phyloP scores from a whole-genome alignment of 2,329 filamentous ascomycete species.

The Myotisia sp. region DNA sequence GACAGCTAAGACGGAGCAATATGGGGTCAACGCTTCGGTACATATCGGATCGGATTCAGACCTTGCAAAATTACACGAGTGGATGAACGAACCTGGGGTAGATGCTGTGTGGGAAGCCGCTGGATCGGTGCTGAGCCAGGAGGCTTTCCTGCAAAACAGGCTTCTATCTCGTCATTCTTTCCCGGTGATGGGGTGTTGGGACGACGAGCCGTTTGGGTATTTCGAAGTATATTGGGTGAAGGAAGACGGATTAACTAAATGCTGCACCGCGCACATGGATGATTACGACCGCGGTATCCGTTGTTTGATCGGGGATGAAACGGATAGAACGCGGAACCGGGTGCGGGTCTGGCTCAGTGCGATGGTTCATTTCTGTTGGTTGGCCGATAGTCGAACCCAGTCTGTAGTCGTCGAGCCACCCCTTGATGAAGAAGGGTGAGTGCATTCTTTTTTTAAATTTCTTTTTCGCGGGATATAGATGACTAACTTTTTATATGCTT shows the following conservation, averaged over 20 bases:
- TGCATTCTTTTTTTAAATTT: slow-evolving; percentile 10
- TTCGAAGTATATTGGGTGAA: slow-evolving; percentile 99
- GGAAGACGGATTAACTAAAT: slow-evolving; percentile 63
- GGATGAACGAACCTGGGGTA: slow-evolving; percentile 80
- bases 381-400: slow-evolving; percentile 66
- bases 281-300: slow-evolving; percentile 86
- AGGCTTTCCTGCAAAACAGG: slow-evolving; percentile 52
- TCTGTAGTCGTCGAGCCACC: slow-evolving; percentile 76
- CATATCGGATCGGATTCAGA: slow-evolving; percentile 34
- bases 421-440: slow-evolving; percentile 78
- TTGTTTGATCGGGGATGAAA: slow-evolving; percentile 79
- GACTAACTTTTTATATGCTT: slow-evolving; percentile 11
- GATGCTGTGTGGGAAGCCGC: slow-evolving; percentile 68
- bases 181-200: slow-evolving; percentile 84
- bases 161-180: slow-evolving; percentile 63
- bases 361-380: slow-evolving; percentile 72
- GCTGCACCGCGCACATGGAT: slow-evolving; percentile 49
- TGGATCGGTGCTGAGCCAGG: slow-evolving; percentile 42
- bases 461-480: not conserved
- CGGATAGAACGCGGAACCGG: slow-evolving; percentile 64
- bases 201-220: slow-evolving; percentile 88
- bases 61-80: slow-evolving; percentile 59
- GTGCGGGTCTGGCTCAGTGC: slow-evolving; percentile 72
- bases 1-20: not conserved
- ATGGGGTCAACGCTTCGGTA: not conserved